Conservation (phyloP, 2,329 filamentous ascomycete species). For the Plenodomus lindquistii region DNA sequence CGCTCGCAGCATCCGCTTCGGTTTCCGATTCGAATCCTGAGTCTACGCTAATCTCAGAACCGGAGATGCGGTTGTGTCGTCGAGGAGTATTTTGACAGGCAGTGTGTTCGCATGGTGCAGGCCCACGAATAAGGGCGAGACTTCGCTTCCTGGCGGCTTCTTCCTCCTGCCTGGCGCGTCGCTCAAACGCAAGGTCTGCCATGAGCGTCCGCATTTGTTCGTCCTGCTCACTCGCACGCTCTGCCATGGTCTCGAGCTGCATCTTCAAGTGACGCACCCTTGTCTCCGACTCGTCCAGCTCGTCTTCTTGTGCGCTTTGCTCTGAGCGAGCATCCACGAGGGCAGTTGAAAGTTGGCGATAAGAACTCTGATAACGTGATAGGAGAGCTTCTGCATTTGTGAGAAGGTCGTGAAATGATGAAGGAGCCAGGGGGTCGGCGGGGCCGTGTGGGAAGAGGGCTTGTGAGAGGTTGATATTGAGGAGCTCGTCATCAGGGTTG, state of each 20-base stretch:
- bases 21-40: slow-evolving; percentile 64
- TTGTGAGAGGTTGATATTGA: slow-evolving; percentile 58
- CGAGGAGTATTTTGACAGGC: slow-evolving; percentile 21
- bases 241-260: slow-evolving; percentile 64
- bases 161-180: slow-evolving; percentile 38
- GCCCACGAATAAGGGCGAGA: slow-evolving; percentile 31
- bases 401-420: slow-evolving; percentile 61
- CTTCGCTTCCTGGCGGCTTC: slow-evolving; percentile 40
- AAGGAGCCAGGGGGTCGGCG: slow-evolving; percentile 54
- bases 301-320: slow-evolving; percentile 62
- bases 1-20: slow-evolving; percentile 54
- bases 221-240: slow-evolving; percentile 59
- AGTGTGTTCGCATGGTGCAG: slow-evolving; percentile 20
- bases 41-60: slow-evolving; percentile 50
- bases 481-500: slow-evolving; percentile 52
- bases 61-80: slow-evolving; percentile 40
- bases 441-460: slow-evolving; percentile 59
- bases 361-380: slow-evolving; percentile 59
- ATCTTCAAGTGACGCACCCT: slow-evolving; percentile 61
- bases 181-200: slow-evolving; percentile 42
- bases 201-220: slow-evolving; percentile 52
- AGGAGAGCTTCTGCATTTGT: slow-evolving; percentile 61
- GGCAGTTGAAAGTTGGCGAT: slow-evolving; percentile 49
- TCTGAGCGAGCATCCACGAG: slow-evolving; percentile 58
- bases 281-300: slow-evolving; percentile 63